Evolutionary conservation across 495 filamentous ascomycete species (phyloP), one percentile per base, ranked within the genome.

Genomic region (Penicillium daleae): DNA sequence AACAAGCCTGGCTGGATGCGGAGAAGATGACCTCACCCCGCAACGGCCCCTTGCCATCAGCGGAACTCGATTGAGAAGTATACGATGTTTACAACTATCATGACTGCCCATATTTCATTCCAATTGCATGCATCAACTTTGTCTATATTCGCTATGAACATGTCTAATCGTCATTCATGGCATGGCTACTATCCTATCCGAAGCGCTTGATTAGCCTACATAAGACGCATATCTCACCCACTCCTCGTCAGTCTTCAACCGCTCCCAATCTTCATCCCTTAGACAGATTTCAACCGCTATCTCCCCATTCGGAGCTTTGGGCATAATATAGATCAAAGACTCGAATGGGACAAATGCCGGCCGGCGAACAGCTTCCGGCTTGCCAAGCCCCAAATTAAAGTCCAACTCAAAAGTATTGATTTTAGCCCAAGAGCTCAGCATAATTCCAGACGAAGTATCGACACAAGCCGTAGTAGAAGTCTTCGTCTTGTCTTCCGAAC

Each of bases 351-450:
- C 74, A 74, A 84, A 83, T 15, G 54, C 44, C 37, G 84, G 84
- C 61, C 83, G 73, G 6, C 84, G 61, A 46, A 85, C 83, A 7
- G 75, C 71, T 52, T 77, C 76, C 3, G 83, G 82, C 46, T 66
- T 71, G 0, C 83, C 86, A 21, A 86, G 63, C 7, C 76, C 80
- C 6, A 82, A 35, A n/a, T 72, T 71, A 40, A 85, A 86, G 63
- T 85, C 79, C 12, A 81, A 66, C 0, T 71, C 65, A 61, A 82
- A 83, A 62, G 66, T 78, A 19, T 76, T 65, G 21, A 80, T 53
- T 42, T 81, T 80, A 0, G 80, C 72, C 85, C 83, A 88, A 9
- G 83, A 87, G 64, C 80, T 84, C 5, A 86, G 49, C 75, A 81
- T 77, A 9, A 86, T 60, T 57, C 85, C 84, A 22, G 54, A 59